Base-by-base conservation (phyloP, 2,329 filamentous ascomycete genomes). In the Colletotrichum paranaense region DNA sequence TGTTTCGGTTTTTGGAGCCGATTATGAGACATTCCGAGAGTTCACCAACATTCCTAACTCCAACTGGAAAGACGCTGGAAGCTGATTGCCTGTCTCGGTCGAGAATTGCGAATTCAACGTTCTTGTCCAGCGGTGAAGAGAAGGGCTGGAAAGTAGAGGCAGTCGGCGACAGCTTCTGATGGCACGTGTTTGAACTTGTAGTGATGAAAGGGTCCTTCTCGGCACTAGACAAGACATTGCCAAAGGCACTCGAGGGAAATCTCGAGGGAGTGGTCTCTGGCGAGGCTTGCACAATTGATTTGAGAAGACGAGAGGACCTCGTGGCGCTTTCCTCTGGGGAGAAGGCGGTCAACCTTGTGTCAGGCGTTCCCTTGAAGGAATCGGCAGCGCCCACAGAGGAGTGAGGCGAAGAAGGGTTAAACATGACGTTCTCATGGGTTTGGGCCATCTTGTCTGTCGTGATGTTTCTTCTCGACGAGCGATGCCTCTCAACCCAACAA, bases 321-420 rank as follows among this genome's bases (percentile, higher is more conserved):
- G 82, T 81, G 16, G 86, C 86, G 64, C 81, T 81, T 53, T 90
- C 89, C 19, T 90, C 88, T 0, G 91, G 91, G 4, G 91, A 93
- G 78, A 93, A 92, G 6, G 88, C 83, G 5, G 91, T 92, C 55
- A 92, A 76, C 62, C 88, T 88, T 8, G 91, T 92, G 72, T 92
- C 90, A 0, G 92, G 92, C 6, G 92, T 93, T 19, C 87, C 88
- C 76, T 90, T 87, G 78, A 86, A 87, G 12, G 91, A 92, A 64
- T 89, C 88, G 38, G 85, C 86, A 24, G 83, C 86, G 58, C 86
- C 88, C 66, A 79, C 84, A 1, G 88, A 88, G 0, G 89, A 89
- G 70, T 83, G 85, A 57, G 88, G 87, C 3, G 89, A 90, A 38
- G 86, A 80, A 6, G 84, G 82, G 76, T 85, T 84, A 77, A 84